Percentiles rank a stretch among this genome's conserved stretches.
phyloP scores from a whole-genome alignment of 2,329 filamentous ascomycete species.

The Diplodia mutila region DNA sequence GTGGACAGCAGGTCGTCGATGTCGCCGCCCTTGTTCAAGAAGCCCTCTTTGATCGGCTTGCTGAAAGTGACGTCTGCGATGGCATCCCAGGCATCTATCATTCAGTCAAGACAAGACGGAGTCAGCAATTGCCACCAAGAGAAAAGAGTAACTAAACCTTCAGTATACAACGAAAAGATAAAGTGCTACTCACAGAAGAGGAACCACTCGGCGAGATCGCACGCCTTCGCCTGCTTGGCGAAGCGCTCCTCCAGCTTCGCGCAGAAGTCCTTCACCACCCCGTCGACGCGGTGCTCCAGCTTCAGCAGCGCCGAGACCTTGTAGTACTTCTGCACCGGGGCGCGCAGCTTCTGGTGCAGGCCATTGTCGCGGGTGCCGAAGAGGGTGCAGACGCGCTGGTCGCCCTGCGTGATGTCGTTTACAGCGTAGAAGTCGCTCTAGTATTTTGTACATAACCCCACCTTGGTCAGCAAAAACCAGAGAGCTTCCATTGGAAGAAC shows the following conservation, averaged over 20 bases:
- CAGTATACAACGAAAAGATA: background rate
- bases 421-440: slow-evolving; percentile 39
- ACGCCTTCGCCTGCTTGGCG: slow-evolving; percentile 34
- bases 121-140: background rate
- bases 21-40: slow-evolving; percentile 18
- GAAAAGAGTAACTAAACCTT: background rate
- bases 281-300: slow-evolving; percentile 36
- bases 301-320: slow-evolving; percentile 34
- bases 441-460: no score
- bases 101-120: background rate
- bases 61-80: slow-evolving; percentile 21
- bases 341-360: slow-evolving; percentile 34
- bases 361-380: slow-evolving; percentile 40
- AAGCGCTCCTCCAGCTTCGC: slow-evolving; percentile 35
- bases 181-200: slow-evolving; percentile 34
- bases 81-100: slow-evolving; percentile 13
- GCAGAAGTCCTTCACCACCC: slow-evolving; percentile 33
- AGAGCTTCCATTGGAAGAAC: background rate
- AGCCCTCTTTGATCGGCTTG: slow-evolving; percentile 20
- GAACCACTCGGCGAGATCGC: slow-evolving; percentile 40
- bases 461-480: background rate
- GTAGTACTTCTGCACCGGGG: slow-evolving; percentile 39
- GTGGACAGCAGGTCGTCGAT: slow-evolving; percentile 30
- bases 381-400: slow-evolving; percentile 37
- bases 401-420: slow-evolving; percentile 40